Conservation (phyloP, 2,329 filamentous ascomycete species). For the Curvularia sp. region DNA sequence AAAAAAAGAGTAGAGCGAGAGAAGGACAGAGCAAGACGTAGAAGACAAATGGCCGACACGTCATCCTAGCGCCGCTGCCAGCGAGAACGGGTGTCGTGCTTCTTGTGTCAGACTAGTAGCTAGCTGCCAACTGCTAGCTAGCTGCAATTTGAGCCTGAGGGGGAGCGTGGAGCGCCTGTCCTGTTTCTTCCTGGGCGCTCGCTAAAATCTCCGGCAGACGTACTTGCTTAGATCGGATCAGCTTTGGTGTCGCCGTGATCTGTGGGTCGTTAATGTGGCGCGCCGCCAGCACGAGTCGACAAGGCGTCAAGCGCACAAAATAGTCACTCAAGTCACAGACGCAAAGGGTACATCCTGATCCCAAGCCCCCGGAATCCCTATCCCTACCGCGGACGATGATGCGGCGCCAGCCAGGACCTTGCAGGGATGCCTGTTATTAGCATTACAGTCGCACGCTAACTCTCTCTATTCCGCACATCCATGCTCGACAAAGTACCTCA, state of each 20-base stretch:
- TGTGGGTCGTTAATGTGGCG: constrained; percentile 48
- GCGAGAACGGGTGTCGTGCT: constrained; percentile 30
- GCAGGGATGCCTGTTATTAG: constrained; percentile 45
- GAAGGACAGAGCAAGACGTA: constrained; percentile 20
- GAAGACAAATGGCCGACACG: constrained; percentile 31
- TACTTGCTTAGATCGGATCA: constrained; percentile 42
- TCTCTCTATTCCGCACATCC: constrained; percentile 42
- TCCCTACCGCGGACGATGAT: constrained; percentile 46
- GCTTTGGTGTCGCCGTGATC: constrained; percentile 40
- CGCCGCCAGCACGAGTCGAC: constrained; percentile 47
- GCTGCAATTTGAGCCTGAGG: constrained; percentile 32
- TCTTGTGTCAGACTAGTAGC: constrained; percentile 40
- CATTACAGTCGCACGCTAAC: constrained; percentile 44
- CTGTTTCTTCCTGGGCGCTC: constrained; percentile 38
- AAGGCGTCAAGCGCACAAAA: constrained; percentile 40
- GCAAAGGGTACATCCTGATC: constrained; percentile 41
- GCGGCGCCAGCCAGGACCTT: constrained; percentile 33
- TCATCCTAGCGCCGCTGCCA: constrained; percentile 35
- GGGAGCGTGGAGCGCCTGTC: constrained; percentile 10
- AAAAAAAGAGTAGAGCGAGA: not conserved
- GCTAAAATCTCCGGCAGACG: constrained; percentile 41
- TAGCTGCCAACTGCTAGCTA: constrained; percentile 20
- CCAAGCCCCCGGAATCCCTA: constrained; percentile 40
- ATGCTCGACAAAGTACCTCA: constrained; percentile 40
- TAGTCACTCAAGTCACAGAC: constrained; percentile 43